Conservation (phyloP, 495 filamentous ascomycete genomes). For the Hyaloscypha bicolor region DNA sequence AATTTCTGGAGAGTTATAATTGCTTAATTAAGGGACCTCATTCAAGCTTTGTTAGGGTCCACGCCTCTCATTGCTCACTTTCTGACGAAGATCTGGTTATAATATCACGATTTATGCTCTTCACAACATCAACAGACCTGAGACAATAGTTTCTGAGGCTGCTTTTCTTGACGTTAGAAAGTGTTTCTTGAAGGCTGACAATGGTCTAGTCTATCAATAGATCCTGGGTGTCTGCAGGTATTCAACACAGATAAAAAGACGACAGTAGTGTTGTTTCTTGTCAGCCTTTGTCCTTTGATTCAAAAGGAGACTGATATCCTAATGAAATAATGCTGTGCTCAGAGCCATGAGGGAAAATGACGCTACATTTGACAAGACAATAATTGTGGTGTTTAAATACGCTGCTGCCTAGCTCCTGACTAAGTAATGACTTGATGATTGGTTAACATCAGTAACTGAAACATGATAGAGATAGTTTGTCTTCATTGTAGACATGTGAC, state of each 20-base stretch:
- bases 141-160: neutral
- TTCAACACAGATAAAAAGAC: conserved; percentile 1
- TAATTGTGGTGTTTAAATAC: neutral
- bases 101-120: neutral
- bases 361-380: neutral
- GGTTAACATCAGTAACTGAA: neutral
- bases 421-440: neutral
- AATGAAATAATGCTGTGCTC: neutral
- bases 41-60: conserved; percentile 9
- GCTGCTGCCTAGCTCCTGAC: neutral
- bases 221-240: conserved; percentile 23
- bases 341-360: neutral
- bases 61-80: neutral
- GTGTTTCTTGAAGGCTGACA: neutral
- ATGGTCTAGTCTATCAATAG: conserved; percentile 1
- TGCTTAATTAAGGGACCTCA: too few relatives aligned
- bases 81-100: neutral
- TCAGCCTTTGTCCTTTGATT: conserved; percentile 11
- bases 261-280: neutral
- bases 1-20: neutral
- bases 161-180: neutral
- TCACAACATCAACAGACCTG: neutral
- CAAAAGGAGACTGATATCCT: neutral
- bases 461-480: neutral
- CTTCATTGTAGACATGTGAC: neutral